Evolutionary conservation across 176 grass and related monocot species (phyloP), one percentile per base, ranked within the genome.

Genomic region (Zizania latifolia): DNA sequence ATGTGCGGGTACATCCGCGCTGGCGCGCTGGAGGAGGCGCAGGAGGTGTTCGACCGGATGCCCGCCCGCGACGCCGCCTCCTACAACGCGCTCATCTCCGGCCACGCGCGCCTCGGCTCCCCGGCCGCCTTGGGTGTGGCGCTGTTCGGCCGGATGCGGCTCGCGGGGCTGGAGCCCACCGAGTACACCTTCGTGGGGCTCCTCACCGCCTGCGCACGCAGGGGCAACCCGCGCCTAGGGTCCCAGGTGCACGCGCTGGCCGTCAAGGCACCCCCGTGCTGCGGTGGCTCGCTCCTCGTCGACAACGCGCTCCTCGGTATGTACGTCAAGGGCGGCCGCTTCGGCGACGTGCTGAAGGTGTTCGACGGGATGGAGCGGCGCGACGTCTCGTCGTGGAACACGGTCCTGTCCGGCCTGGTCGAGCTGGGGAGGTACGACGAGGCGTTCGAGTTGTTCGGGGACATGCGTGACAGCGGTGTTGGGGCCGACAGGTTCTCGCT

Each of bases 311-410:
- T 92, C 61, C 72, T 92, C 21, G 90, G 82, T 14, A 80, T 86
- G 84, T 86, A 86, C 29, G 84, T 86, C 57, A 86, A 81, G 57
- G 63, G 84, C 22, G 78, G 72, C 24, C 72, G 71, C n/a, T 41
- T 80, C 16, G 69, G 62, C 22, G 83, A 74, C 50, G 90, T 83
- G 11, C 0, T 64, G 27, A 65, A 30, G 54, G 32, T 86, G 79
- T 92, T 92, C 45, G 60, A 70, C 38, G 54, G 57, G 19, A 89
- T 92, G 86, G 64, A 59, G 4, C 17, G 31, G 51, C 84, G 86
- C 36, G 86, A 92, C 84, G 86, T 73, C 24, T 92, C 82, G 6
- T 92, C 90, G 10, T 92, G 86, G 90, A 92, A 89, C 74, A 44
- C 90, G 2, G 46, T 89, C 34, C 81, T 89, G 7, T 76, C 84